Base-by-base conservation (phyloP, 2,329 filamentous ascomycete species). In the Alternaria sp. region DNA sequence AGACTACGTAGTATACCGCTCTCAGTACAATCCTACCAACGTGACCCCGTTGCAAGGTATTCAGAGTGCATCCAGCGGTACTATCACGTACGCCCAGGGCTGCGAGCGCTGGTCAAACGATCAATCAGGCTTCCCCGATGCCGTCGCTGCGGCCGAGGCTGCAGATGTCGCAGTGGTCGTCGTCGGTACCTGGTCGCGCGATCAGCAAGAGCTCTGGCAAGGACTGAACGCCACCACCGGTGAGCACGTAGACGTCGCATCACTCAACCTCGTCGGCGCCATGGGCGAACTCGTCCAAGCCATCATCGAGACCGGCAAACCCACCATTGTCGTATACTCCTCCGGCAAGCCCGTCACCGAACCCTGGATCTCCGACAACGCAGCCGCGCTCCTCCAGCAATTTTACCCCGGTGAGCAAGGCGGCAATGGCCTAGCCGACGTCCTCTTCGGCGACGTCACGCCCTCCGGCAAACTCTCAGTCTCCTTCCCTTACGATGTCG, bases 391-490 rank as follows among this genome's bases (percentile, higher is more conserved):
- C 0, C 81, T 93, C 0, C 90, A 93, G 74, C 90, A 92, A 77
- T 93, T 93, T 79, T 93, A 93, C 70, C 89, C 89, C 7, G 89
- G 88, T 0, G 89, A 92, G 70, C 83, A 91, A 79, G 89, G 89
- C 23, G 89, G 90, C 0, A 81, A 88, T 62, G 89, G 89, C 1
- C 83, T 91, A 1, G 89, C 90, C 0, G 88, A 91, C 65, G 82
- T 91, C 28, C 82, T 91, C 2, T 80, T 73, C 51, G 90, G 90
- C 25, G 82, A 87, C 58, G 85, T 86, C 56, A 91, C 89, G 76
- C 89, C 89, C 0, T 89, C 86, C 1, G 90, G 90, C 43, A 90
- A 87, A 74, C 84, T 91, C 12, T 85, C 86, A 1, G 89, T 92
- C 32, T 88, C 87, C 11, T 89, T 93, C 74, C 90, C 90, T 0